Conservation (phyloP, 805 yeast genomes). For the Nakazawaea siamensis region DNA sequence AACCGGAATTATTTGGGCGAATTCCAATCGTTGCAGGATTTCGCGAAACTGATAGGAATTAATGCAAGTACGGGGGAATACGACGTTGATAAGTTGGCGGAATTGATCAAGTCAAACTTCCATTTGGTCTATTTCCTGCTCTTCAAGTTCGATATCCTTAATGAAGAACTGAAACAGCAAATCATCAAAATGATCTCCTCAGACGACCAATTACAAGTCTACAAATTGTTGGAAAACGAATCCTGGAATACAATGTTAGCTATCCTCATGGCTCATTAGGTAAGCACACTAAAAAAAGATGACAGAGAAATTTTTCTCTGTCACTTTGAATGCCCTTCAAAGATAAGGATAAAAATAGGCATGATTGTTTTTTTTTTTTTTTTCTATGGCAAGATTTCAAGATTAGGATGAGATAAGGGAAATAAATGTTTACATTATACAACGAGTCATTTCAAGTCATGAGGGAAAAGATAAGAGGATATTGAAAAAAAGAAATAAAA, state of each 20-base stretch:
- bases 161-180: conserved; percentile 41
- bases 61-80: conserved; percentile 11
- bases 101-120: conserved; percentile 50
- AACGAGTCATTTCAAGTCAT: too few species aligned
- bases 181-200: conserved; percentile 35
- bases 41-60: conserved; percentile 42
- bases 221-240: conserved; percentile 47
- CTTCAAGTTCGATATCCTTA: conserved; percentile 46
- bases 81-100: conserved; percentile 25
- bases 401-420: too few species aligned
- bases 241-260: conserved; percentile 82
- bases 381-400: too few species aligned
- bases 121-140: conserved; percentile 58
- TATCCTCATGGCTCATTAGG: conserved; percentile 21
- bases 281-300: too few species aligned
- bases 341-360: background rate
- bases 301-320: background rate
- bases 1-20: conserved; percentile 72
- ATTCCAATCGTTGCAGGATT: conserved; percentile 53
- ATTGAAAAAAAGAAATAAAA: too few species aligned
- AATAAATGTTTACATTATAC: too few species aligned
- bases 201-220: conserved; percentile 19
- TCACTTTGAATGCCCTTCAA: background rate
- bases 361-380: background rate
- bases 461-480: too few species aligned